These are phyloP conservation scores for Mycena floridula DNA, from an alignment of 768 basidiomycete genomes.

Conservation along the genomic window DNA sequence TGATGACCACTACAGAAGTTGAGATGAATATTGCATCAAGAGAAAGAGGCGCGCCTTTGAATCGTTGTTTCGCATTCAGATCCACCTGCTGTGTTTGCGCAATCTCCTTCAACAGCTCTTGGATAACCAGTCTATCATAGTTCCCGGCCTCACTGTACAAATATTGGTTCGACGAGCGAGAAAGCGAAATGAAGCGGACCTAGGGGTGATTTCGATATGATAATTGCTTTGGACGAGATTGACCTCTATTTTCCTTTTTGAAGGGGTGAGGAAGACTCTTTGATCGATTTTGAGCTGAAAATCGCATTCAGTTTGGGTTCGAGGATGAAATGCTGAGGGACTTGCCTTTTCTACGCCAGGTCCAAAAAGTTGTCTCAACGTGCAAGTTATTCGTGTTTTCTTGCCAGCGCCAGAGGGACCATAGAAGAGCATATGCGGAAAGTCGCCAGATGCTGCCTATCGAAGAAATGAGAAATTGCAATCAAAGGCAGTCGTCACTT, in stretches of 20 bases:
- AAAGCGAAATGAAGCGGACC: constrained; percentile 39
- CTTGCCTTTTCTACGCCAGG: constrained; percentile 86
- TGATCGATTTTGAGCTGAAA: constrained; percentile 94
- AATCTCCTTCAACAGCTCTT: constrained; percentile 96
- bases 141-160: constrained; percentile 83
- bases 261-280: constrained; percentile 90
- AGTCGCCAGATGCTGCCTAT: constrained; percentile 86
- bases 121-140: constrained; percentile 91
- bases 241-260: constrained; percentile 90
- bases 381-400: constrained; percentile 93
- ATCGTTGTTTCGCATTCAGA: constrained; percentile 88
- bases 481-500: constrained; percentile 9
- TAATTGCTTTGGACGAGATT: constrained; percentile 98
- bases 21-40: background rate
- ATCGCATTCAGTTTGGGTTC: background rate
- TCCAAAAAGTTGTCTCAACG: constrained; percentile 84
- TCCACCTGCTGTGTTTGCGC: constrained; percentile 99
- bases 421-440: constrained; percentile 97
- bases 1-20: constrained; percentile 73
- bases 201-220: constrained; percentile 96
- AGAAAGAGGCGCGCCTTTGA: constrained; percentile 66
- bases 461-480: background rate
- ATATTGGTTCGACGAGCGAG: background rate
- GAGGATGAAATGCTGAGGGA: background rate
- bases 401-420: constrained; percentile 97